Conservation (phyloP, 345 rosid genomes). For the Sapria himalayana region DNA sequence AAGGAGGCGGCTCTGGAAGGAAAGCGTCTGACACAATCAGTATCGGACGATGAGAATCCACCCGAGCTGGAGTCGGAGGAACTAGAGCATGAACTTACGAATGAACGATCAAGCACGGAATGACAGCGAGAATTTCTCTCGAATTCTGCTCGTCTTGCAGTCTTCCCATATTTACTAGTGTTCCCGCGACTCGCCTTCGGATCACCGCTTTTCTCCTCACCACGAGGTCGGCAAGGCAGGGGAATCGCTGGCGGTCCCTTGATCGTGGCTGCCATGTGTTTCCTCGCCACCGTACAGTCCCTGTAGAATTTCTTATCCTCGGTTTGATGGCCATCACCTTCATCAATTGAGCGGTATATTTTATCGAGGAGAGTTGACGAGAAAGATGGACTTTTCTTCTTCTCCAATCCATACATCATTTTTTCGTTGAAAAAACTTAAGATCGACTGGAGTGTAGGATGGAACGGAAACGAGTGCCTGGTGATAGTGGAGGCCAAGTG, state of each 20-base stretch:
- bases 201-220: slow-evolving; percentile 24
- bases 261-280: slow-evolving; percentile 10
- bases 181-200: slow-evolving; percentile 14
- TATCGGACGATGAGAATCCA: slow-evolving; percentile 68
- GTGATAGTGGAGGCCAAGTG: too few species aligned
- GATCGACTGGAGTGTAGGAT: too few species aligned
- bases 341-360: slow-evolving; percentile 73
- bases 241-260: slow-evolving; percentile 8
- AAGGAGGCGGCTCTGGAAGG: slow-evolving; percentile 21
- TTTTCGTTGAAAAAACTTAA: slow-evolving; percentile 3
- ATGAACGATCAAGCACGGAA: slow-evolving; percentile 15
- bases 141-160: slow-evolving; percentile 16
- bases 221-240: slow-evolving; percentile 15
- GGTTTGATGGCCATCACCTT: slow-evolving; percentile 12
- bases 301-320: slow-evolving; percentile 23
- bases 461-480: too few species aligned
- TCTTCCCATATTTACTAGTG: too few species aligned
- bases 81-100: slow-evolving; percentile 46
- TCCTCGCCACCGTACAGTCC: slow-evolving; percentile 14
- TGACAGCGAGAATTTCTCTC: slow-evolving; percentile 12
- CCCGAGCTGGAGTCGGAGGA: slow-evolving; percentile 65
- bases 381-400: slow-evolving; percentile 45
- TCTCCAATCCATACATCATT: slow-evolving; percentile 24
- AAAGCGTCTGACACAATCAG: slow-evolving; percentile 27
- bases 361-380: slow-evolving; percentile 79